A percentile compares a stretch with the other conserved stretches of the same genome.
phyloP scores from a whole-genome alignment of 1,284 basidiomycete genomes.

The Moesziomyces parantarcticus region DNA sequence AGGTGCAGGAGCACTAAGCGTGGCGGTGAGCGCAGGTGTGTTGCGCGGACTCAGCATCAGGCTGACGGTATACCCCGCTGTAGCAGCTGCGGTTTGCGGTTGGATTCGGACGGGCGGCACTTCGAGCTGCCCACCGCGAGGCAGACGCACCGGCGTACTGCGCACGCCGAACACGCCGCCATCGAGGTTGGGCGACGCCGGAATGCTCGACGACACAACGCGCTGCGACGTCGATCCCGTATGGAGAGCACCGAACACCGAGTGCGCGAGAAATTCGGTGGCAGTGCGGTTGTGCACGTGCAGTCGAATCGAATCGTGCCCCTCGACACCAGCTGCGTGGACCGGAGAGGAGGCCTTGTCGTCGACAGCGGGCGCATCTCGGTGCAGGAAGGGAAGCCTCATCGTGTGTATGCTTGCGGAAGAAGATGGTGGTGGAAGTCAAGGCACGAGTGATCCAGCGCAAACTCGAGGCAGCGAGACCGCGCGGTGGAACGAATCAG shows the following conservation, averaged over 20 bases:
- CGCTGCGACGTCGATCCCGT: conserved; percentile 11
- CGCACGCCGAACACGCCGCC: conserved; percentile 17
- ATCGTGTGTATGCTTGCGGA: conserved; percentile 6
- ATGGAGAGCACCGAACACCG: conserved; percentile 35
- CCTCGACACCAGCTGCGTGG: background rate
- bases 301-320: conserved; percentile 27
- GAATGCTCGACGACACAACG: conserved; percentile 20
- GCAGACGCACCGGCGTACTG: conserved; percentile 17
- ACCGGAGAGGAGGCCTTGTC: background rate
- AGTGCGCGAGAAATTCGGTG: conserved; percentile 24
- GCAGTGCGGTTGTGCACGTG: conserved; percentile 32
- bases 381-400: conserved; percentile 23
- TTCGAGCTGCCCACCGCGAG: background rate
- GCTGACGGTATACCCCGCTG: conserved; percentile 18
- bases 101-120: conserved; percentile 28
- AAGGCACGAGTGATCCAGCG: background rate
- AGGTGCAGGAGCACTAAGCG: conserved; percentile 11
- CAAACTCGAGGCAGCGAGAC: background rate
- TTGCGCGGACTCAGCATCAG: conserved; percentile 19
- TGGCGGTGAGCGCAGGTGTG: conserved; percentile 4
- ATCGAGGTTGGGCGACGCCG: conserved; percentile 6
- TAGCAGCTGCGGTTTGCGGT: conserved; percentile 23
- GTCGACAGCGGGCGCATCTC: background rate
- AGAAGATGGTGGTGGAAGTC: background rate
- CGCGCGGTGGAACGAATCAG: background rate